These are phyloP conservation scores for Cornus controversa DNA, from an alignment of 148 eudicot genomes.

Conservation along the genomic window DNA sequence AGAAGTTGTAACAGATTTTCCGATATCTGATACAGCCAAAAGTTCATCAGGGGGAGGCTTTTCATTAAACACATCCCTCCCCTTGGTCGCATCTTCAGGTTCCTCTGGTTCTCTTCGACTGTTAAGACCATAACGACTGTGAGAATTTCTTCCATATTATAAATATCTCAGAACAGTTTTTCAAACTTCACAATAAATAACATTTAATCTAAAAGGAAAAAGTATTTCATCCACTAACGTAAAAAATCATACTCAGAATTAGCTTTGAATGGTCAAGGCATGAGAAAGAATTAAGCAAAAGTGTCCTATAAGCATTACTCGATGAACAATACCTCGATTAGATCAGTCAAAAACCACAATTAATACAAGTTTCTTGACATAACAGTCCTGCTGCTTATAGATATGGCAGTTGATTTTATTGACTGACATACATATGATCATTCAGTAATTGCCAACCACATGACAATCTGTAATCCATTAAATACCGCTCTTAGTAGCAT, in stretches of 20 bases:
- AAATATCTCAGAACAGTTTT: neutral
- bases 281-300: neutral
- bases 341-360: neutral
- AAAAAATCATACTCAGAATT: neutral
- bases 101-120: conserved; percentile 99
- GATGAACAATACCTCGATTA: neutral
- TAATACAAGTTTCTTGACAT: neutral
- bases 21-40: conserved; percentile 88
- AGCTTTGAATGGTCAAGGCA: neutral
- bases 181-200: neutral
- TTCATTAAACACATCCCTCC: conserved; percentile 95
- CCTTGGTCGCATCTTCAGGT: conserved; percentile 93
- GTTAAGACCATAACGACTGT: conserved; percentile 25
- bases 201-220: neutral
- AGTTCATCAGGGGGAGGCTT: conserved; percentile 99
- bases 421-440: neutral
- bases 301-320: neutral
- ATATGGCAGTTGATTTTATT: neutral
- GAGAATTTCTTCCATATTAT: conserved; percentile 10
- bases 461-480: neutral
- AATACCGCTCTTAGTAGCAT: neutral
- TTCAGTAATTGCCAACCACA: neutral
- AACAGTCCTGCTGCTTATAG: neutral
- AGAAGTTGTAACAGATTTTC: conserved; percentile 82
- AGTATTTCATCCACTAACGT: neutral